phyloP scores from a whole-genome alignment of 768 basidiomycete species.

The Trametes elegans region DNA sequence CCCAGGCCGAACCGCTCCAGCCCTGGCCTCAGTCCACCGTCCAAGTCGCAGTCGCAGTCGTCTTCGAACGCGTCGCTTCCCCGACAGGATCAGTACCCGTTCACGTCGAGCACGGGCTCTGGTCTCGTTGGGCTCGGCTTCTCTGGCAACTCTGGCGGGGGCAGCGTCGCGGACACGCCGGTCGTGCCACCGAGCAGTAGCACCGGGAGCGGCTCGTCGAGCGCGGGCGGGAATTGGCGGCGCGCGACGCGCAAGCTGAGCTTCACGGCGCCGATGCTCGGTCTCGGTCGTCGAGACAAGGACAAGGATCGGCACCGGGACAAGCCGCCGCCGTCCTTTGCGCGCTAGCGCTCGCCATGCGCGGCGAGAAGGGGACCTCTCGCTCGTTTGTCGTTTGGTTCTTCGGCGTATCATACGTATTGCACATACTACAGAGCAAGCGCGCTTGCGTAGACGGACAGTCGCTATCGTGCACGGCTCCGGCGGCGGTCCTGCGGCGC shows the following conservation, averaged over 20 bases:
- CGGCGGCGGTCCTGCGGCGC: not conserved
- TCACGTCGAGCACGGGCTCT: not conserved
- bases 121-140: constrained; percentile 3
- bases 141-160: constrained; percentile 17
- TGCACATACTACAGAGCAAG: not conserved
- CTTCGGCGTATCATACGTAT: not conserved
- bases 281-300: constrained; percentile 55
- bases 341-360: not conserved
- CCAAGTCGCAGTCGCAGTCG: not conserved
- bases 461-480: not conserved
- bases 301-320: constrained; percentile 28
- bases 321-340: constrained; percentile 12
- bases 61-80: not conserved
- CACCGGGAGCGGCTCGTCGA: constrained; percentile 3
- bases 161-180: constrained; percentile 15
- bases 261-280: constrained; percentile 55
- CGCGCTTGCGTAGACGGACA: not conserved
- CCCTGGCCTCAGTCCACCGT: not conserved
- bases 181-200: constrained; percentile 5
- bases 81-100: not conserved
- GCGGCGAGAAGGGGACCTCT: not conserved
- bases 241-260: constrained; percentile 66
- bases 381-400: too few species aligned
- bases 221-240: constrained; percentile 29
- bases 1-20: not conserved